Percentiles rank a stretch among this genome's conserved stretches.
Evolutionary conservation across 192 early-diverging fungal genomes (phyloP).

Genomic region (Linnemannia hyalina): DNA sequence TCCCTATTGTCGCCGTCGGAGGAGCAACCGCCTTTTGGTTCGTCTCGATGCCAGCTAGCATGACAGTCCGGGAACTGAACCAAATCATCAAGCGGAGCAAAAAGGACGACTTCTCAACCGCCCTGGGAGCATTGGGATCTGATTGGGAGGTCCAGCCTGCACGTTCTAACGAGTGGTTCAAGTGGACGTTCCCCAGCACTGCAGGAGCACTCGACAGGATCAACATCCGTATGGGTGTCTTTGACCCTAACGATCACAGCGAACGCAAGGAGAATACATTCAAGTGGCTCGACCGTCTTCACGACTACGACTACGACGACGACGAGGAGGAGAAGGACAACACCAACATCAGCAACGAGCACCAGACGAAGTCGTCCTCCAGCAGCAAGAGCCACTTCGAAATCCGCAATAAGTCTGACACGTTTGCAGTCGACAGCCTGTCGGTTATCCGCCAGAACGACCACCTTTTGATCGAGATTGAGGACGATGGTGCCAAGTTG

Average conservation of each 20-base stretch:
- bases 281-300: constrained; percentile 10
- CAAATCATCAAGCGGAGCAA: constrained; percentile 33
- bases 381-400: constrained; percentile 9
- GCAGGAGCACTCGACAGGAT: constrained; percentile 18
- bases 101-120: background rate
- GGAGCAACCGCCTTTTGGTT: constrained; percentile 18
- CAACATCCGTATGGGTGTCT: constrained; percentile 38
- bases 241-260: constrained; percentile 39
- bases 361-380: background rate
- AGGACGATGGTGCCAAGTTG: constrained; percentile 45
- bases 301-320: background rate
- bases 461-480: constrained; percentile 34
- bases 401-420: constrained; percentile 14
- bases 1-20: constrained; percentile 28
- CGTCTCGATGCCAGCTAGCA: constrained; percentile 28
- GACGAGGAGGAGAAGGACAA: background rate
- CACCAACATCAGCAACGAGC: background rate
- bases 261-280: constrained; percentile 11
- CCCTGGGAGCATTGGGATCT: constrained; percentile 24
- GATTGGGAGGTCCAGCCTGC: constrained; percentile 40
- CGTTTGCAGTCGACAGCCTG: constrained; percentile 12
- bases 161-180: constrained; percentile 42
- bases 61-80: constrained; percentile 19
- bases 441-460: constrained; percentile 17
- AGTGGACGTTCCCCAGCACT: constrained; percentile 32